Evolutionary conservation across 1,284 basidiomycete genomes (phyloP).

Genomic region (Malassezia dermatis): DNA sequence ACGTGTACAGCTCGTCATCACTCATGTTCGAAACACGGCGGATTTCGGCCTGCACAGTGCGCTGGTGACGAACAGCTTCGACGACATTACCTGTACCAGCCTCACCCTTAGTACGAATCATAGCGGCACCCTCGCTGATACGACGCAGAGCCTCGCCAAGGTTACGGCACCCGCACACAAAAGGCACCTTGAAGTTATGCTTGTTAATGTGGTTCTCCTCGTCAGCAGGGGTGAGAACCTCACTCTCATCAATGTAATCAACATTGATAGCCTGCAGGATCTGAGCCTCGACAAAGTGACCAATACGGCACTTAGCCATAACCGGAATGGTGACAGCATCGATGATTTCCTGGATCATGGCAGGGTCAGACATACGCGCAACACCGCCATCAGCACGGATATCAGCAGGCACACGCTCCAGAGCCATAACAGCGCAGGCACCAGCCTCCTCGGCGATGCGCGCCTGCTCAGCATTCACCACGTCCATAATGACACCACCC

Average conservation of each 20-base stretch:
- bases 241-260: conserved; percentile 90
- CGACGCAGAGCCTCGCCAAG: conserved; percentile 78
- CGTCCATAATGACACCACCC: conserved; percentile 50
- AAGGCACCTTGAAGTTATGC: conserved; percentile 61
- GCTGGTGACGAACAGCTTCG: conserved; percentile 78
- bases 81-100: conserved; percentile 97
- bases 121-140: conserved; percentile 75
- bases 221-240: conserved; percentile 87
- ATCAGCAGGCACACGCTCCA: conserved; percentile 86
- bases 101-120: conserved; percentile 51
- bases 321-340: conserved; percentile 41
- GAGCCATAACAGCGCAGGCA: conserved; percentile 85
- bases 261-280: conserved; percentile 88
- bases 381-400: conserved; percentile 54
- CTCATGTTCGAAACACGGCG: conserved; percentile 64
- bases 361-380: conserved; percentile 58
- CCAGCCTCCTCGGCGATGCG: conserved; percentile 95
- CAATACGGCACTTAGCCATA: conserved; percentile 90
- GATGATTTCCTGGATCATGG: conserved; percentile 94
- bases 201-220: conserved; percentile 51
- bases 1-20: conserved; percentile 93
- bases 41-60: conserved; percentile 74
- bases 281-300: conserved; percentile 68
- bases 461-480: conserved; percentile 71
- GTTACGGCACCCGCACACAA: conserved; percentile 57